Percentiles rank a stretch among this genome's conserved stretches.
phyloP scores from a whole-genome alignment of 495 filamentous ascomycete species.

The Penicillium crystallinum region DNA sequence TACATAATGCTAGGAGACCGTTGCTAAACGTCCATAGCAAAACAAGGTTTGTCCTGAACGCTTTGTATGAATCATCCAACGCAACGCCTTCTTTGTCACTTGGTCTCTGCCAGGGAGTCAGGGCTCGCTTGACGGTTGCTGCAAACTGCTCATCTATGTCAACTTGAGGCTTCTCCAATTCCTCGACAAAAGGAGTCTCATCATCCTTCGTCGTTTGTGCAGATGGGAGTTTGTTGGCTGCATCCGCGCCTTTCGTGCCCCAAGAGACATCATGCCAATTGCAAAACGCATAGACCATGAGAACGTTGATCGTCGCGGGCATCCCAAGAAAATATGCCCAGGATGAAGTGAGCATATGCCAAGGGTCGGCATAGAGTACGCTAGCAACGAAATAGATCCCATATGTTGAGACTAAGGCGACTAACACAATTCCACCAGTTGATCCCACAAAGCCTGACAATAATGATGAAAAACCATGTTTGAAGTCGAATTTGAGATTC shows the following conservation, averaged over 20 bases:
- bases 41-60: conserved; percentile 88
- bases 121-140: conserved; percentile 83
- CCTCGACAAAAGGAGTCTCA: conserved; percentile 81
- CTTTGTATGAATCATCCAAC: conserved; percentile 93
- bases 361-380: conserved; percentile 94
- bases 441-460: conserved; percentile 70
- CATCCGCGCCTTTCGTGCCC: conserved; percentile 98
- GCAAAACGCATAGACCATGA: conserved; percentile 97
- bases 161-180: conserved; percentile 86
- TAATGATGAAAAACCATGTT: conserved; percentile 42
- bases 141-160: conserved; percentile 97
- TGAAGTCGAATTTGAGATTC: conserved; percentile 45
- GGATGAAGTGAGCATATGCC: conserved; percentile 99
- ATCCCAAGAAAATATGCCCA: conserved; percentile 52
- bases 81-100: conserved; percentile 66
- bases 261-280: conserved; percentile 99
- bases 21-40: conserved; percentile 91
- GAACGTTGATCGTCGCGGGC: conserved; percentile 84
- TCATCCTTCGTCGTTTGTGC: conserved; percentile 72
- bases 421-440: conserved; percentile 66
- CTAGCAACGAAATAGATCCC: conserved; percentile 93
- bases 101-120: conserved; percentile 66
- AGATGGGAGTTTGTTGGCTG: conserved; percentile 83
- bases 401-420: conserved; percentile 87
- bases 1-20: conserved; percentile 68